phyloP scores from a whole-genome alignment of 805 yeast species.

The Saturnispora galanensis region DNA sequence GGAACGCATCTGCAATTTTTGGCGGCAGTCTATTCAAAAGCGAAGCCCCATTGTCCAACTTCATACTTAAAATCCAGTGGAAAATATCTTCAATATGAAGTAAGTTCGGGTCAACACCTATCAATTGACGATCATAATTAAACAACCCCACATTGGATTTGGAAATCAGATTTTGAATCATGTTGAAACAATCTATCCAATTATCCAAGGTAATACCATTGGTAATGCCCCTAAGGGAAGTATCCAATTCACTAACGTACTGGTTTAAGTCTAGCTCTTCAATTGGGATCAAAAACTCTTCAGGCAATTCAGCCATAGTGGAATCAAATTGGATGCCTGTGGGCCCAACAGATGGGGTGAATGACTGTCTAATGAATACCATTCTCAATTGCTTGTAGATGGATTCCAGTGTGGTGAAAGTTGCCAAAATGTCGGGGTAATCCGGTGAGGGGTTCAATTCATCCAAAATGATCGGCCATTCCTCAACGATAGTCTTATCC shows the following conservation, averaged over 20 bases:
- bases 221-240: conserved; percentile 22
- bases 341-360: conserved; percentile 46
- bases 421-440: conserved; percentile 15
- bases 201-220: conserved; percentile 51
- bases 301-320: conserved; percentile 31
- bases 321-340: conserved; percentile 33
- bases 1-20: conserved; percentile 55
- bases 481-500: conserved; percentile 51
- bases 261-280: conserved; percentile 11
- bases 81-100: conserved; percentile 60
- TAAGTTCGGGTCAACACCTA: conserved; percentile 39
- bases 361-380: conserved; percentile 57
- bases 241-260: conserved; percentile 50
- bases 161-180: conserved; percentile 59
- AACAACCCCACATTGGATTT: conserved; percentile 49
- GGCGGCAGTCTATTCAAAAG: conserved; percentile 44
- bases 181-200: conserved; percentile 70
- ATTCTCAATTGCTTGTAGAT: conserved; percentile 60
- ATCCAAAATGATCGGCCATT: conserved; percentile 35
- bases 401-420: conserved; percentile 24
- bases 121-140: conserved; percentile 36
- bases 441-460: conserved; percentile 17
- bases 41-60: conserved; percentile 35
- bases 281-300: conserved; percentile 15
- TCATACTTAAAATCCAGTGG: conserved; percentile 44